phyloP scores from a whole-genome alignment of 169 alveolate genomes.

The Plasmodium gallinaceum region DNA sequence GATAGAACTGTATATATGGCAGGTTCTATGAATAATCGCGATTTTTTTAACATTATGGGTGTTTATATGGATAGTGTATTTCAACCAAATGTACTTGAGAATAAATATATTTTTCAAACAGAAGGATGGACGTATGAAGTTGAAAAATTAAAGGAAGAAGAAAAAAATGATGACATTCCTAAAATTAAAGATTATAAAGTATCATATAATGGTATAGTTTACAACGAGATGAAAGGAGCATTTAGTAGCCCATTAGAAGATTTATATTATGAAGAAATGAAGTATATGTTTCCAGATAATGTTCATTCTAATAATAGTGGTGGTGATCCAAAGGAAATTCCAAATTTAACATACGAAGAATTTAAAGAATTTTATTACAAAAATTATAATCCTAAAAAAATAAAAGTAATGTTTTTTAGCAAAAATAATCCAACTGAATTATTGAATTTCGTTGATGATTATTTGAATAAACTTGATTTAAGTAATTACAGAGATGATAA shows the following conservation, averaged over 20 bases:
- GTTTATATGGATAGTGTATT: slow-evolving; percentile 90
- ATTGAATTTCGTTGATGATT: slow-evolving; percentile 82
- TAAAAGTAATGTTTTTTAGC: slow-evolving; percentile 85
- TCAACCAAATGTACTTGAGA: slow-evolving; percentile 83
- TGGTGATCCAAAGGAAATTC: slow-evolving; percentile 91
- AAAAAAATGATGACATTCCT: slow-evolving; percentile 29
- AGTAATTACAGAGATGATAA: slow-evolving; percentile 66
- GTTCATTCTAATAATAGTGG: slow-evolving; percentile 88
- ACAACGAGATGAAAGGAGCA: slow-evolving; percentile 84
- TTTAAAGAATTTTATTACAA: slow-evolving; percentile 84
- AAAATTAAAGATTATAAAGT: slow-evolving; percentile 81
- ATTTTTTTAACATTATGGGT: slow-evolving; percentile 85
- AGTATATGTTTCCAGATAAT: slow-evolving; percentile 78
- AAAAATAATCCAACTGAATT: slow-evolving; percentile 80
- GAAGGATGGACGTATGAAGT: slow-evolving; percentile 92
- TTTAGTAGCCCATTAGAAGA: slow-evolving; percentile 75
- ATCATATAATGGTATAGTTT: slow-evolving; percentile 84
- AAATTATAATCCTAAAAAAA: slow-evolving; percentile 88
- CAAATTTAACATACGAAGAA: slow-evolving; percentile 84
- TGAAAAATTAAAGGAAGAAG: slow-evolving; percentile 68
- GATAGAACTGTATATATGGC: slow-evolving; percentile 92
- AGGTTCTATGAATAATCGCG: slow-evolving; percentile 88
- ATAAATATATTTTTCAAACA: slow-evolving; percentile 83
- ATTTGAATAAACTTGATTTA: slow-evolving; percentile 46
- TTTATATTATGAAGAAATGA: slow-evolving; percentile 64